These are phyloP conservation scores for Teunomyces gatunensis DNA, from an alignment of 805 yeast genomes.

Conservation along the genomic window DNA sequence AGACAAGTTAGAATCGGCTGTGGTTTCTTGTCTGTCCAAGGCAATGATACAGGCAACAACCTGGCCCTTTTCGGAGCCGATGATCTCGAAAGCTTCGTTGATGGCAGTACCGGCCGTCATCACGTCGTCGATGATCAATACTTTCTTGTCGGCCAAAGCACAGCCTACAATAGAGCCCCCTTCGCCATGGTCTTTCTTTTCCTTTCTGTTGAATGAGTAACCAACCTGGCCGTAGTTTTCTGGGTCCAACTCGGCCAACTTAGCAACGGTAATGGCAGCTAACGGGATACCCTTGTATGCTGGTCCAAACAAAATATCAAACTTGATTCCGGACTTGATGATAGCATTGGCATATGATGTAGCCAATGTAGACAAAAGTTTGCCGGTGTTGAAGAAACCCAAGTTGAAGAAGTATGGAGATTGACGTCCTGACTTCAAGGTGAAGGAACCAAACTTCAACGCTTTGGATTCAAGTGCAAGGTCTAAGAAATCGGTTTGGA, in stretches of 20 bases:
- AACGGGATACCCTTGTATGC: constrained; percentile 97
- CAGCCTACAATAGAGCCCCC: constrained; percentile 95
- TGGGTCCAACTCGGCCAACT: constrained; percentile 88
- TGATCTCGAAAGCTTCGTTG: constrained; percentile 86
- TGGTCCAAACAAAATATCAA: constrained; percentile 93
- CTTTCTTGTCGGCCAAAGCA: constrained; percentile 62
- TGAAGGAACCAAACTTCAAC: constrained; percentile 82
- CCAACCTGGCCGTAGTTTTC: constrained; percentile 68
- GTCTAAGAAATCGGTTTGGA: constrained; percentile 69
- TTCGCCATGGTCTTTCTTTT: constrained; percentile 96
- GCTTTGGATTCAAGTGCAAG: constrained; percentile 81
- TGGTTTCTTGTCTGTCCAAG: constrained; percentile 92
- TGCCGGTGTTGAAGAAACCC: constrained; percentile 86
- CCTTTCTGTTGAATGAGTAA: constrained; percentile 95
- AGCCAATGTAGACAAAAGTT: constrained; percentile 74
- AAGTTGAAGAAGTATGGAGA: constrained; percentile 97
- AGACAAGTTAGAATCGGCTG: constrained; percentile 59
- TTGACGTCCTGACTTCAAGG: constrained; percentile 84
- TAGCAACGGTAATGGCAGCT: constrained; percentile 89
- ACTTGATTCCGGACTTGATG: constrained; percentile 74
- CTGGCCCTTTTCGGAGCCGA: constrained; percentile 62
- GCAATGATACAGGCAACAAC: constrained; percentile 88
- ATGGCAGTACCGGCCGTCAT: constrained; percentile 99
- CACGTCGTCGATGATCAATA: constrained; percentile 91
- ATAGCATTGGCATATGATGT: constrained; percentile 88